A percentile compares a stretch with the other conserved stretches of the same genome.
Evolutionary conservation across 768 basidiomycete genomes (phyloP).

Genomic region (Dentipellis fragilis): DNA sequence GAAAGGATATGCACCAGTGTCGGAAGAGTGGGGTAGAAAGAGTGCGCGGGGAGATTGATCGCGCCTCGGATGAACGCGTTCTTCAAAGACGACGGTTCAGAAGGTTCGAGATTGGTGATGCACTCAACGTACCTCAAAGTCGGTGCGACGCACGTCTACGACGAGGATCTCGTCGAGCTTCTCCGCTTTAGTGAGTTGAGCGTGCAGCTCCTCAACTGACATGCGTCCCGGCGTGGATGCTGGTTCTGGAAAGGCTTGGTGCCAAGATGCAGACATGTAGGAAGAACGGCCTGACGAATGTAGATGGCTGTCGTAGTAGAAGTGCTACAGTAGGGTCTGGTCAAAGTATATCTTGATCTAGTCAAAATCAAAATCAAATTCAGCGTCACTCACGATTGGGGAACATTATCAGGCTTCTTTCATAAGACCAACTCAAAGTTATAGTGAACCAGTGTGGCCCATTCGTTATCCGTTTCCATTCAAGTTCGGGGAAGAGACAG

Average conservation of each 20-base stretch:
- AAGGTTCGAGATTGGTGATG: neutral
- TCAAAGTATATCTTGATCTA: neutral
- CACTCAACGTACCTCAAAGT: constrained; percentile 24
- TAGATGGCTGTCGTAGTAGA: neutral
- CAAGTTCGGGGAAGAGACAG: neutral
- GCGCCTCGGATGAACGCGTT: constrained; percentile 23
- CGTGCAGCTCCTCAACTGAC: constrained; percentile 14
- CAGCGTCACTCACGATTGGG: too few relatives aligned
- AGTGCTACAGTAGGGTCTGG: neutral
- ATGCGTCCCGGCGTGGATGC: constrained; percentile 13
- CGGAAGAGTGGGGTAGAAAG: constrained; percentile 28
- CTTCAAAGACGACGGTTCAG: neutral
- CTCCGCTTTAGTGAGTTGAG: constrained; percentile 15
- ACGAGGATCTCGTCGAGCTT: constrained; percentile 21
- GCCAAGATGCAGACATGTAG: constrained; percentile 6
- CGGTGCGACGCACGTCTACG: constrained; percentile 27
- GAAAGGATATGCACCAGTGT: constrained; percentile 21
- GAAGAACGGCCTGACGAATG: neutral
- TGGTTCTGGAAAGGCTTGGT: constrained; percentile 11
- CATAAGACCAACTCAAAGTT: too few relatives aligned
- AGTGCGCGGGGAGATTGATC: constrained; percentile 35
- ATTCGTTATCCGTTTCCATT: too few relatives aligned
- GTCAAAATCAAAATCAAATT: too few relatives aligned
- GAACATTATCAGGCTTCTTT: too few relatives aligned
- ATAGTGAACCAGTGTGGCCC: too few relatives aligned